phyloP scores from a whole-genome alignment of 208 protist species.

The Wallacemonas sp. region DNA sequence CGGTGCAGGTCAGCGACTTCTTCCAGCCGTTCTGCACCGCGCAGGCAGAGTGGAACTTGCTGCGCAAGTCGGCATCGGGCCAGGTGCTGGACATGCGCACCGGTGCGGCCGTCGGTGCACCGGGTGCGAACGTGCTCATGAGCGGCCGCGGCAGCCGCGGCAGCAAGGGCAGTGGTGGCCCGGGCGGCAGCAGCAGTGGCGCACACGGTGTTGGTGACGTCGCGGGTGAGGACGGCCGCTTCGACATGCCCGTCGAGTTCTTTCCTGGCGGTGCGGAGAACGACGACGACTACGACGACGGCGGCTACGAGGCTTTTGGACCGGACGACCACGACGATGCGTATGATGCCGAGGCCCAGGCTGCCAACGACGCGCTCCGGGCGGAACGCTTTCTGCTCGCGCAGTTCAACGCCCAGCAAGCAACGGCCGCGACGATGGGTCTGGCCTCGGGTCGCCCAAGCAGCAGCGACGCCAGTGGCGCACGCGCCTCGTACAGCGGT shows the following conservation, averaged over 20 bases:
- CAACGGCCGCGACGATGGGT: constrained; percentile 19
- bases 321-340: constrained; percentile 29
- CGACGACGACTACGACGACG: constrained; percentile 53
- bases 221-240: constrained; percentile 18
- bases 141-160: neutral
- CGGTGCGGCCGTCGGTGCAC: constrained; percentile 20
- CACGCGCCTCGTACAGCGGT: neutral
- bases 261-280: constrained; percentile 73
- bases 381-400: constrained; percentile 38
- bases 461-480: constrained; percentile 10
- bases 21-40: constrained; percentile 83
- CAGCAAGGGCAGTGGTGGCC: constrained; percentile 10
- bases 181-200: neutral
- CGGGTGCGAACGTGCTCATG: neutral
- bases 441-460: constrained; percentile 23
- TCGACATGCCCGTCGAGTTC: constrained; percentile 81
- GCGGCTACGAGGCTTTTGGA: constrained; percentile 40
- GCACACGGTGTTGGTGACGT: neutral
- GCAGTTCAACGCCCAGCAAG: constrained; percentile 39
- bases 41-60: constrained; percentile 73
- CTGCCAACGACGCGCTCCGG: constrained; percentile 27
- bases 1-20: constrained; percentile 56
- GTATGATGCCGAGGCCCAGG: constrained; percentile 26
- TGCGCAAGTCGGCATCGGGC: constrained; percentile 75
- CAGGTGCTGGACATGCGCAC: constrained; percentile 34